Evolutionary conservation across 345 rosid genomes (phyloP).

Genomic region (Populus tremula): DNA sequence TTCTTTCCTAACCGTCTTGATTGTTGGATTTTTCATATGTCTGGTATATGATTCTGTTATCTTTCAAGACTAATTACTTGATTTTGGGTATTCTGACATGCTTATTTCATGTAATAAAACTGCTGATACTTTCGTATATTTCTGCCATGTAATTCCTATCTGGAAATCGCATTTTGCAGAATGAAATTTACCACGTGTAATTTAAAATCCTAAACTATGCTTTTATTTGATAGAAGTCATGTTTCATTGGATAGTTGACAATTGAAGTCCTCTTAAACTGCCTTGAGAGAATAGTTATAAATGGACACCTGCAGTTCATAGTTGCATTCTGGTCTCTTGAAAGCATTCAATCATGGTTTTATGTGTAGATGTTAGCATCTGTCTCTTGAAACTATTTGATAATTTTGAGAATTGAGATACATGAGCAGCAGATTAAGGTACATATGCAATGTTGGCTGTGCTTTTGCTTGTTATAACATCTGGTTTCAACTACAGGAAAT

Average conservation of each 20-base stretch:
- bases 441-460: not conserved
- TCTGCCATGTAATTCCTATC: not conserved
- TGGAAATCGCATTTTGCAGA: too few relatives aligned
- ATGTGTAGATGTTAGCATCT: too few relatives aligned
- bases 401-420: not conserved
- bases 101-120: not conserved
- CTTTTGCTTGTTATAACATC: not conserved
- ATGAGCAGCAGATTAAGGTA: not conserved
- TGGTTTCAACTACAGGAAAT: constrained; percentile 32
- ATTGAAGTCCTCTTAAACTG: not conserved
- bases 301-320: not conserved
- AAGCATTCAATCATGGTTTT: too few relatives aligned
- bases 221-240: not conserved
- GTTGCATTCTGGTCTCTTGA: not conserved
- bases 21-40: not conserved
- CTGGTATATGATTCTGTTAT: not conserved
- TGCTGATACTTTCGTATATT: not conserved
- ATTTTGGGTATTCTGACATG: not conserved
- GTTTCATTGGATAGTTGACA: not conserved
- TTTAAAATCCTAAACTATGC: not conserved
- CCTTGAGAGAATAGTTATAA: not conserved
- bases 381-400: not conserved
- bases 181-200: not conserved
- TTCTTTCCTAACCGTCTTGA: not conserved
- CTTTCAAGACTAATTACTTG: not conserved